Percentiles rank a stretch among this genome's conserved stretches.
phyloP scores from a whole-genome alignment of 2,329 filamentous ascomycete species.

The Hirsutella minnesotensis region DNA sequence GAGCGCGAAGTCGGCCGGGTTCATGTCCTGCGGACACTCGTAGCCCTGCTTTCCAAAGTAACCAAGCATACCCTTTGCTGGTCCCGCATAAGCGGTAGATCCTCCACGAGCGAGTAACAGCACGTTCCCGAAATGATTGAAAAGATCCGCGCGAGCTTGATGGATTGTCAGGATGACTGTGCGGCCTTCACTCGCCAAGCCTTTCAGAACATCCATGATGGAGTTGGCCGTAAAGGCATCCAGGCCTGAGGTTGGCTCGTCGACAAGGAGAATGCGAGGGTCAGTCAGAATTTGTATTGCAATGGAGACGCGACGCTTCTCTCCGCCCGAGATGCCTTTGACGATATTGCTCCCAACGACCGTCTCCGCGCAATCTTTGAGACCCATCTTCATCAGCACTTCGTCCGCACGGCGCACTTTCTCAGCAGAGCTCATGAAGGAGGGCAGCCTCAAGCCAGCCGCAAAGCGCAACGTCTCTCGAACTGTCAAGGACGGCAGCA shows the following conservation, averaged over 20 bases:
- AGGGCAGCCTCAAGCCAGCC: slow-evolving; percentile 57
- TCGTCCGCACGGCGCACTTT: slow-evolving; percentile 59
- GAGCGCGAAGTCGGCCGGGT: slow-evolving; percentile 67
- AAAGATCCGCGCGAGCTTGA: slow-evolving; percentile 63
- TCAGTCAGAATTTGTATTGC: slow-evolving; percentile 69
- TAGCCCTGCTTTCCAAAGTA: slow-evolving; percentile 52
- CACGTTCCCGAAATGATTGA: slow-evolving; percentile 59
- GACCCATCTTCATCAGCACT: slow-evolving; percentile 60
- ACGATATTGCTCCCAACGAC: slow-evolving; percentile 59
- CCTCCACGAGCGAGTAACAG: slow-evolving; percentile 61
- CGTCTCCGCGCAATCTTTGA: slow-evolving; percentile 69
- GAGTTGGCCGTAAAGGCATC: slow-evolving; percentile 70
- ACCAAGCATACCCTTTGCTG: slow-evolving; percentile 48
- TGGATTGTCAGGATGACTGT: slow-evolving; percentile 70
- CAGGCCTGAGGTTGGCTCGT: slow-evolving; percentile 65
- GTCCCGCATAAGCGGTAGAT: slow-evolving; percentile 54
- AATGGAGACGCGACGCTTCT: slow-evolving; percentile 67
- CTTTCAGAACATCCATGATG: slow-evolving; percentile 61
- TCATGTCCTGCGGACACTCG: slow-evolving; percentile 56
- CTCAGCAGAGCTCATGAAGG: slow-evolving; percentile 56
- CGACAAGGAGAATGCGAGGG: slow-evolving; percentile 58
- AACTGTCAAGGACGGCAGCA: slow-evolving; percentile 63
- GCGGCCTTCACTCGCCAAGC: slow-evolving; percentile 59
- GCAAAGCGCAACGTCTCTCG: slow-evolving; percentile 62
- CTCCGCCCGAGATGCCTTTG: slow-evolving; percentile 70